Evolutionary conservation across 768 basidiomycete genomes (phyloP).

Genomic region (Tubosaeta sp.): DNA sequence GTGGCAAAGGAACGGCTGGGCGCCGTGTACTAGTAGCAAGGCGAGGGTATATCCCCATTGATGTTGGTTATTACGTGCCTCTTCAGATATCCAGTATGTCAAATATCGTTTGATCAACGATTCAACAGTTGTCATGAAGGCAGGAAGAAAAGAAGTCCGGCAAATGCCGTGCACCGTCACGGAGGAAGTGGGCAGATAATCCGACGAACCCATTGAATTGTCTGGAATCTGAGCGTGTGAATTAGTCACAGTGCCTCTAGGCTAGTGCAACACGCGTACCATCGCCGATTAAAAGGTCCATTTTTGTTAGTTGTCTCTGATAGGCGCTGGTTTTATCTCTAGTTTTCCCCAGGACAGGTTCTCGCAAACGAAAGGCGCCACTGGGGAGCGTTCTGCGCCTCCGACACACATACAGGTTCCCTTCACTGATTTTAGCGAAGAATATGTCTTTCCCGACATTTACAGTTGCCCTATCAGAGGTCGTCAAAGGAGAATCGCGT

Average conservation of each 20-base stretch:
- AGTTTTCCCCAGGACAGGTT: neutral
- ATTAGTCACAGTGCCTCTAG: neutral
- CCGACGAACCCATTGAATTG: neutral
- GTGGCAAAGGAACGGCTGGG: constrained; percentile 18
- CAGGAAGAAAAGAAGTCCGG: neutral
- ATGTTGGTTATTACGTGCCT: too few relatives aligned
- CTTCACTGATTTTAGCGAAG: neutral
- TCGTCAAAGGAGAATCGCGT: constrained; percentile 40
- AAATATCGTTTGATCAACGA: neutral
- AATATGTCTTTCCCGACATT: constrained; percentile 29
- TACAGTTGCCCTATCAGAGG: constrained; percentile 35
- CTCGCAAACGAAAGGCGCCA: neutral
- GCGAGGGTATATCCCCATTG: neutral
- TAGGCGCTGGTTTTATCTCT: neutral
- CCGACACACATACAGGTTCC: neutral
- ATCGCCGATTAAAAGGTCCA: neutral
- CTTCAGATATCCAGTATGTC: too few relatives aligned
- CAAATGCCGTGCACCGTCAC: constrained; percentile 9
- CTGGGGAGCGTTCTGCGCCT: neutral
- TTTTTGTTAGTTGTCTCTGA: neutral
- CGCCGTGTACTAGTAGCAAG: neutral
- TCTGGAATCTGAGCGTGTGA: constrained; percentile 3
- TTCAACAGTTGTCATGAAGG: neutral
- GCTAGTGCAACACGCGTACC: neutral
- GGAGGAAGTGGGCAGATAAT: neutral